Evolutionary conservation across 192 early-diverging fungal genomes (phyloP), one percentile per base, ranked within the genome.

Genomic region (Podila epicladia): DNA sequence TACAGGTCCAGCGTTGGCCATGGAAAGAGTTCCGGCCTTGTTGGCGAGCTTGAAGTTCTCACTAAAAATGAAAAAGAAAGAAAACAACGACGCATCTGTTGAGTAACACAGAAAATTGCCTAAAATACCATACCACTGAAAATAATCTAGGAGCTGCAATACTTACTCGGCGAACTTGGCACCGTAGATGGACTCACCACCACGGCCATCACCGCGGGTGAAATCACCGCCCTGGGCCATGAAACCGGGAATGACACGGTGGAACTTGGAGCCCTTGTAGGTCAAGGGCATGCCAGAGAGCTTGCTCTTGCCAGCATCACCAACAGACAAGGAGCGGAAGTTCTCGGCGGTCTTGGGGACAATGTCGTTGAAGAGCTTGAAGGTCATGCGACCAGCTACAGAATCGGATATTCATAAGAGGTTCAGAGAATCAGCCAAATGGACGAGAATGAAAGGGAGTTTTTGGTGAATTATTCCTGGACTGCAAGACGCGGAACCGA

Each of bases 321-420:
- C 89, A 60, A 89, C 90, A 65, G 88, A 90, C 58, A 94, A 82
- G 33, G 88, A 88, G 53, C 90, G 88, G 85, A 98, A 98, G 92
- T 99, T 99, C 83, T 99, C 95, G 38, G 92, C 92, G n/a, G 96
- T 97, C 89, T 92, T 93, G 79, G 97, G 97, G 22, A 93, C 92
- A 38, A 92, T 90, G 71, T 98, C 92, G 53, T 87, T 87, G 85
- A 92, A 92, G 72, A 94, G 89, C 87, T 87, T 84, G 83, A 89
- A 89, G 67, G 83, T 84, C 84, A 89, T 75, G 57, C 88, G 84
- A 82, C 88, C 88, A 70, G 84, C 76, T 82, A 70, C 20, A 45
- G 24, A 55, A 55, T 24, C 20, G 13, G 9, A 55, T 37, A 37
- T 26, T 24, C 20, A 55, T 37, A 11, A 55, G 24, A 55, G 20